A percentile compares a stretch with the other conserved stretches of the same genome.
phyloP scores from a whole-genome alignment of 768 basidiomycete genomes.

The Cantharellus anzutake region DNA sequence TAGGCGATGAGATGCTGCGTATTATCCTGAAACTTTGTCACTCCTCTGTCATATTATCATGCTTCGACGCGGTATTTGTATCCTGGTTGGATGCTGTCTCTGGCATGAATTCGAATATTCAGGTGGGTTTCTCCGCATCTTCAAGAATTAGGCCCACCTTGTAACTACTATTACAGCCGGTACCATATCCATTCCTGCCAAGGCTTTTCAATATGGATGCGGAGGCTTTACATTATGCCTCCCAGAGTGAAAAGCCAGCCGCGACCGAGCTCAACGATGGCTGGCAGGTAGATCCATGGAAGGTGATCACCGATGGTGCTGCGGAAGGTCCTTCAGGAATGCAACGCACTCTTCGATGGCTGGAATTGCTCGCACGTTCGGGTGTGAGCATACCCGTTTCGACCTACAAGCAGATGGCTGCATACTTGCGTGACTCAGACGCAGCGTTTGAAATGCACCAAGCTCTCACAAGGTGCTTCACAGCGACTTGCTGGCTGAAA shows the following conservation, averaged over 20 bases:
- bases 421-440: conserved; percentile 21
- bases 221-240: neutral
- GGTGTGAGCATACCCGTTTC: conserved; percentile 41
- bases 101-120: neutral
- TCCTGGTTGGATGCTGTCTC: conserved; percentile 37
- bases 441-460: conserved; percentile 27
- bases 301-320: conserved; percentile 27
- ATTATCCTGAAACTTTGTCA: conserved; percentile 36
- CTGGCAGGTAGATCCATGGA: conserved; percentile 32
- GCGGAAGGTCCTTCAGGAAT: conserved; percentile 26
- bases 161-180: conserved; percentile 3
- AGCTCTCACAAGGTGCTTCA: conserved; percentile 32
- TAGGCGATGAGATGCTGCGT: conserved; percentile 28
- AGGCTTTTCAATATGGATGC: conserved; percentile 37
- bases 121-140: neutral
- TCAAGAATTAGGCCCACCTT: neutral
- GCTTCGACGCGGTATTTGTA: conserved; percentile 38
- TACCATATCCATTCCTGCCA: conserved; percentile 17
- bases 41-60: conserved; percentile 32
- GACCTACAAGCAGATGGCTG: conserved; percentile 30
- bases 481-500: conserved; percentile 42
- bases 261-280: neutral
- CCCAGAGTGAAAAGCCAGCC: neutral
- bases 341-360: conserved; percentile 33
- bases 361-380: conserved; percentile 40